Evolutionary conservation across 768 basidiomycete genomes (phyloP).

Genomic region (Phylloporus rhodoxanthus): DNA sequence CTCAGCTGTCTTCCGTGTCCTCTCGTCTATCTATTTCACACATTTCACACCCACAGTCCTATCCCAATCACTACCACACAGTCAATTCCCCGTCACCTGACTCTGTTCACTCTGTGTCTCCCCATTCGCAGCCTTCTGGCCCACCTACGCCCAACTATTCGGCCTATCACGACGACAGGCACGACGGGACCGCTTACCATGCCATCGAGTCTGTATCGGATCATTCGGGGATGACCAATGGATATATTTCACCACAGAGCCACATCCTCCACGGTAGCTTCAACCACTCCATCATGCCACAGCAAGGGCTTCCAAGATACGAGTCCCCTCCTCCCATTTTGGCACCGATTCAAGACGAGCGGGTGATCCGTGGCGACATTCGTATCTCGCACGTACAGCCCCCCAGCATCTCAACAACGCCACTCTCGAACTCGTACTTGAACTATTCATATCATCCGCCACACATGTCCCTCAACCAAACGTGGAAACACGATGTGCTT

Average conservation of each 20-base stretch:
- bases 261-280: slow-evolving; percentile 26
- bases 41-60: slow-evolving; percentile 49
- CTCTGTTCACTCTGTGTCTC: slow-evolving; percentile 44
- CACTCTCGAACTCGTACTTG: slow-evolving; percentile 34
- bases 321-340: slow-evolving; percentile 51
- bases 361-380: slow-evolving; percentile 29
- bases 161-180: slow-evolving; percentile 41
- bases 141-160: slow-evolving; percentile 36
- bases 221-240: slow-evolving; percentile 26
- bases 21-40: slow-evolving; percentile 60
- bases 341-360: slow-evolving; percentile 48
- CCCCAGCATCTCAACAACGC: slow-evolving; percentile 30
- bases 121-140: slow-evolving; percentile 30
- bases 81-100: slow-evolving; percentile 45
- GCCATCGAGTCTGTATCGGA: slow-evolving; percentile 28
- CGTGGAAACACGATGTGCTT: slow-evolving; percentile 44
- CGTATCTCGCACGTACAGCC: slow-evolving; percentile 29
- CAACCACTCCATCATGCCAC: slow-evolving; percentile 16
- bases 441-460: slow-evolving; percentile 41
- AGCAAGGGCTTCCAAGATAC: slow-evolving; percentile 32
- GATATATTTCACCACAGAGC: slow-evolving; percentile 29
- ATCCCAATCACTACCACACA: slow-evolving; percentile 33
- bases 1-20: slow-evolving; percentile 32
- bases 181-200: slow-evolving; percentile 37
- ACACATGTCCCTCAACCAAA: slow-evolving; percentile 33